phyloP scores from a whole-genome alignment of 2,329 filamentous ascomycete species.

The Xylariaceae sp. region DNA sequence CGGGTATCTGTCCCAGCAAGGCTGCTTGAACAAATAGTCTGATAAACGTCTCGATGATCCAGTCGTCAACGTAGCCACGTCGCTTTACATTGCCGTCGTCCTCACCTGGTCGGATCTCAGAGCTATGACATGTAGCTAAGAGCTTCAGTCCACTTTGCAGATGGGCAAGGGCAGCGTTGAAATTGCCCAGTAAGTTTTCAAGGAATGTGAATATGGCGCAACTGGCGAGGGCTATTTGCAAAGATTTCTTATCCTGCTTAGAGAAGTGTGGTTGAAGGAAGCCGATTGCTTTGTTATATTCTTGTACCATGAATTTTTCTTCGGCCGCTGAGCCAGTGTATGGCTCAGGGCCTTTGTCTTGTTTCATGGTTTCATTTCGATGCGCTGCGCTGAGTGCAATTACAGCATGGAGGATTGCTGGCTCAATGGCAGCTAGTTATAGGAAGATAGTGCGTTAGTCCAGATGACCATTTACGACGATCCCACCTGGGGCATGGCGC shows the following conservation, averaged over 20 bases:
- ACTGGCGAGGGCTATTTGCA: constrained; percentile 36
- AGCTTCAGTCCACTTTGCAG: constrained; percentile 41
- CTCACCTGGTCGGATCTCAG: constrained; percentile 1
- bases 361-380: constrained; percentile 17
- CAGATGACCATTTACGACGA: neutral
- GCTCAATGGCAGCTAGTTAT: constrained; percentile 25
- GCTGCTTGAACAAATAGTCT: constrained; percentile 29
- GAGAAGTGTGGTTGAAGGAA: constrained; percentile 33
- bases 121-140: constrained; percentile 20
- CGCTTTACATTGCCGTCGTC: constrained; percentile 10
- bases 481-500: neutral
- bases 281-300: constrained; percentile 37
- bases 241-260: constrained; percentile 23
- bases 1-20: constrained; percentile 25
- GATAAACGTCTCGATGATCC: constrained; percentile 41
- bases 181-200: constrained; percentile 35
- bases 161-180: constrained; percentile 35
- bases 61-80: constrained; percentile 35
- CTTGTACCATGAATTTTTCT: constrained; percentile 28
- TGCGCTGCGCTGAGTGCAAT: constrained; percentile 37
- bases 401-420: constrained; percentile 37
- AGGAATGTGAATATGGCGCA: constrained; percentile 35
- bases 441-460: neutral
- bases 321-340: constrained; percentile 13
- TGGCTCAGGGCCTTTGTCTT: neutral